Conservation (phyloP, 164 flowering plant species). For the Sedum album region DNA sequence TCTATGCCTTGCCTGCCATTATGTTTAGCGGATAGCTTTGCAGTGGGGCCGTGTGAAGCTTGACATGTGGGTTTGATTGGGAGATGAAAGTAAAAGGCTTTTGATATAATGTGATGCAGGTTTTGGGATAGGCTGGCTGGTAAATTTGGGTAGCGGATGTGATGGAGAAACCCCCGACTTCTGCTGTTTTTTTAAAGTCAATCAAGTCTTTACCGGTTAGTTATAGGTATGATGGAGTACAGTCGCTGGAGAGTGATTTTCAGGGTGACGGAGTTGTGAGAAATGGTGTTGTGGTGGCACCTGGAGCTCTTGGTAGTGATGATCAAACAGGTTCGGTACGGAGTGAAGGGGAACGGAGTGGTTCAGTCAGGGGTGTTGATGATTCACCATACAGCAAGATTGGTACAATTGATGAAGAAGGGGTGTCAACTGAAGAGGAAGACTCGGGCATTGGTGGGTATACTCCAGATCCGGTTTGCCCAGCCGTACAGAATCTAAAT, state of each 20-base stretch:
- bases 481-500: constrained; percentile 36
- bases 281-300: constrained; percentile 9
- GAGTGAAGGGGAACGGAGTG: constrained; percentile 10
- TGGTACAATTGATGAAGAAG: constrained; percentile 25
- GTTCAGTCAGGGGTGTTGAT: constrained; percentile 31
- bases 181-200: constrained; percentile 33
- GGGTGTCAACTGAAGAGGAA: constrained; percentile 30
- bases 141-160: constrained; percentile 18
- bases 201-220: constrained; percentile 52
- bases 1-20: constrained; percentile 25
- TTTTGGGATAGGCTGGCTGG: constrained; percentile 13
- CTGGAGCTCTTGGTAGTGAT: constrained; percentile 21
- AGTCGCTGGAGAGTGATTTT: constrained; percentile 10
- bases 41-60: constrained; percentile 37
- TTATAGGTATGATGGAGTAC: constrained; percentile 28
- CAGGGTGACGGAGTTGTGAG: constrained; percentile 10
- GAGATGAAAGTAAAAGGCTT: constrained; percentile 16
- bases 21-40: constrained; percentile 17
- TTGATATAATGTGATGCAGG: constrained; percentile 20
- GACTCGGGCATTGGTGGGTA: constrained; percentile 20
- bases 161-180: constrained; percentile 22
- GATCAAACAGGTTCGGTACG: constrained; percentile 13
- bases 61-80: constrained; percentile 15
- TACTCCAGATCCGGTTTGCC: constrained; percentile 27
- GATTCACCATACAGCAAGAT: constrained; percentile 60